Percentiles rank a stretch among this genome's conserved stretches.
Conservation (phyloP, 805 yeast genomes). For the Sugiyamaella chiloensis region DNA sequence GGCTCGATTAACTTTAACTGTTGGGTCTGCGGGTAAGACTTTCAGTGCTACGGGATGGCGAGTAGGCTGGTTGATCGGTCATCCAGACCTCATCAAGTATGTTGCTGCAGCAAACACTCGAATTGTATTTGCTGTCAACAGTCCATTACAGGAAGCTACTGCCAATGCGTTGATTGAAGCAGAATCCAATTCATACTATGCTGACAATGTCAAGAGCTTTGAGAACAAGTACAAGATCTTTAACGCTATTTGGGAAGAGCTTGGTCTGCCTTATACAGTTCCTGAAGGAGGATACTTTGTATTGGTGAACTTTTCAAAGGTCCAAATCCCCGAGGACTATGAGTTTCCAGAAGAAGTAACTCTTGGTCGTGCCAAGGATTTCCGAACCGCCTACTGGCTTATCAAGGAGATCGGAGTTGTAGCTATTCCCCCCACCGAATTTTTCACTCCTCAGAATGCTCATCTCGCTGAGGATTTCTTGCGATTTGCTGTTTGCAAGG, state of each 20-base stretch:
- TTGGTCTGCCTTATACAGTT: constrained; percentile 81
- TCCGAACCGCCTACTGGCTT: constrained; percentile 87
- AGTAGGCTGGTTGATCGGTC: constrained; percentile 93
- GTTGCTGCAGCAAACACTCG: constrained; percentile 90
- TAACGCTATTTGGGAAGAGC: constrained; percentile 75
- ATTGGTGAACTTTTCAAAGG: constrained; percentile 79
- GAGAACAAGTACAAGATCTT: constrained; percentile 68
- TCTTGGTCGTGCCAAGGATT: constrained; percentile 69
- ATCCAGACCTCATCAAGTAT: constrained; percentile 73
- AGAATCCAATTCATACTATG: constrained; percentile 60
- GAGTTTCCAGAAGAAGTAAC: constrained; percentile 67
- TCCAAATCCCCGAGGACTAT: constrained; percentile 72
- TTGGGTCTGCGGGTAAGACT: constrained; percentile 96
- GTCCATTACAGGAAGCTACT: constrained; percentile 90
- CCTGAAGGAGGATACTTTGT: constrained; percentile 95
- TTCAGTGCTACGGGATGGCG: constrained; percentile 99
- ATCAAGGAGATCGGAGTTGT: constrained; percentile 91
- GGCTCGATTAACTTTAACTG: constrained; percentile 74
- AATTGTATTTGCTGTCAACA: constrained; percentile 86
- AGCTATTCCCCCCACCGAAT: constrained; percentile 97
- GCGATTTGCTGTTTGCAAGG: constrained; percentile 96
- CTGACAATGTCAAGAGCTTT: constrained; percentile 64
- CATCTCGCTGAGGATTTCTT: constrained; percentile 76
- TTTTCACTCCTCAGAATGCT: constrained; percentile 68
- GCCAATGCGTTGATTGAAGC: constrained; percentile 73